These are phyloP conservation scores for Colletotrichum magnum DNA, from an alignment of 2,329 filamentous ascomycete genomes.

Conservation along the genomic window DNA sequence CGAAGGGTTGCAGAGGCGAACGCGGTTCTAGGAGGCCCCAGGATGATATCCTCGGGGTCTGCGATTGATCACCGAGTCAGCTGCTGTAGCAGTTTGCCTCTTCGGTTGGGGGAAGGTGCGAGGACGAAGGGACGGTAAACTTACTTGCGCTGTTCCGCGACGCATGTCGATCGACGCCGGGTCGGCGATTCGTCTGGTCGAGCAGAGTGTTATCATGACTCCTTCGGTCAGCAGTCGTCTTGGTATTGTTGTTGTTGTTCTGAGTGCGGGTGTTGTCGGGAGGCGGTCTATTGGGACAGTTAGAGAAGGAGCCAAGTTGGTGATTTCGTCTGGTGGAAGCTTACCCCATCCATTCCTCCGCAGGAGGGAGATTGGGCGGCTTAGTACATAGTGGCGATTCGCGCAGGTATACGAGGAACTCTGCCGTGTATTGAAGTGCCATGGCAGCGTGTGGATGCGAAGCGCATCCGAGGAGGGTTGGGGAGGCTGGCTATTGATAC, in stretches of 20 bases:
- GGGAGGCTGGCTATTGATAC: constrained; percentile 28
- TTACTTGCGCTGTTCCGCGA: constrained; percentile 71
- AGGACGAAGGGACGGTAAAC: constrained; percentile 45
- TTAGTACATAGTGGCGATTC: constrained; percentile 87
- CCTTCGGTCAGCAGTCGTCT: constrained; percentile 60
- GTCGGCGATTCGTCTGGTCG: constrained; percentile 66
- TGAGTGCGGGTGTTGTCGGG: constrained; percentile 62
- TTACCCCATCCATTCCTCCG: constrained; percentile 98
- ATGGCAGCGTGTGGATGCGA: constrained; percentile 57
- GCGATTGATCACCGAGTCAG: constrained; percentile 46
- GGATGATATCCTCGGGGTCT: constrained; percentile 85
- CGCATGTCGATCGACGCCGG: constrained; percentile 66
- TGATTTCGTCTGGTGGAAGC: constrained; percentile 45
- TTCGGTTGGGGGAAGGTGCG: neutral
- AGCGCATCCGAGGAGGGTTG: constrained; percentile 51
- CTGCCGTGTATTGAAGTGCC: constrained; percentile 79
- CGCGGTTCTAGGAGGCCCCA: constrained; percentile 85
- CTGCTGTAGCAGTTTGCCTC: constrained; percentile 41
- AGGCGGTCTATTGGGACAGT: constrained; percentile 53
- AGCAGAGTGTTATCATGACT: constrained; percentile 60
- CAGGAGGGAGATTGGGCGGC: constrained; percentile 83
- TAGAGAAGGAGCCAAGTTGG: constrained; percentile 29
- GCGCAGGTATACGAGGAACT: constrained; percentile 81
- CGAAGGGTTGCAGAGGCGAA: constrained; percentile 82
- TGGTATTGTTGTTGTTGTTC: constrained; percentile 49